Base-by-base conservation (phyloP, 2,329 filamentous ascomycete species). In the Chaetomiaceae sp. region DNA sequence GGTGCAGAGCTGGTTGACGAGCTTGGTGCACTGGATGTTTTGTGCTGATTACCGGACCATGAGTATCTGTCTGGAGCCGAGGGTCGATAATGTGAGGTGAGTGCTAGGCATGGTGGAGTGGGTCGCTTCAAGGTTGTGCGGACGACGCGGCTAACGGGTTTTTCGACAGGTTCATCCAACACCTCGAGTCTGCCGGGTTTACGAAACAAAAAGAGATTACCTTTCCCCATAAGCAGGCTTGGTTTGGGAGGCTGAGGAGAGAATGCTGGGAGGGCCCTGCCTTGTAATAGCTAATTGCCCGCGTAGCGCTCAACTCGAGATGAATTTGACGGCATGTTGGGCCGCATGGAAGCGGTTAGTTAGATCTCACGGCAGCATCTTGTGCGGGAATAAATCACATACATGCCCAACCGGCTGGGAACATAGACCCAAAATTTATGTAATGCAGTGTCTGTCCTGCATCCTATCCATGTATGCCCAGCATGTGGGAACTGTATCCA, bases 191-290 rank as follows among this genome's bases (percentile, higher is more conserved):
- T 6, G 78, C 80, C 0, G 91, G 92, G 0, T 99, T 97, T 67
- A 83, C 86, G 60, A 94, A 90, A 66, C 89, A 96, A 71, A 84
- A 84, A 55, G 90, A 96, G 65, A 79, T 97, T 47, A 81, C 85
- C 1, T 91, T 99, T 59, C 87, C 91, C 1, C 91, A 97, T 68
- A 99, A 99, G 70, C 91, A 95, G 68, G 85, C 89, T 6, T 95
- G 91, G 71, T 79, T 92, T 57, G 87, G 95, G 71, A 87, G 87
- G 64, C 79, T 95, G 59, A 79, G 83, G 53, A 79, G 92, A 56
- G 91, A 96, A 60, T 81, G 79, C 19, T 97, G 91, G 87, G 81
- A 87, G 42, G 84, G 82, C 0, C 89, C 89, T 14, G 75, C 75
- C 4, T 61, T 86, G 27, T 87, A 38, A 49, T 29, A 34, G 3